phyloP scores from a whole-genome alignment of 768 basidiomycete species.

The Rhizopogon sp. region DNA sequence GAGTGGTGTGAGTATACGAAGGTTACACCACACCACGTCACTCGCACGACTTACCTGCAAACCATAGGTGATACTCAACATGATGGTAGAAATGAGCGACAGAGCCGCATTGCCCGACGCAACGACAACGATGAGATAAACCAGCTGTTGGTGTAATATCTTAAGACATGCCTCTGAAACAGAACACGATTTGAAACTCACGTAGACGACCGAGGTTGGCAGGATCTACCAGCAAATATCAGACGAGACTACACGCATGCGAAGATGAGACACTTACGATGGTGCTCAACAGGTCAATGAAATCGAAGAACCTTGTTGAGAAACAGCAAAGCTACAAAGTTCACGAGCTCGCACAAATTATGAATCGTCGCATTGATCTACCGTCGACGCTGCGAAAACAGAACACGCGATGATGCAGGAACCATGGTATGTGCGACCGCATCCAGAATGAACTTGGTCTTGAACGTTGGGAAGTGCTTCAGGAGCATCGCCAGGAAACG shows the following conservation, averaged over 20 bases:
- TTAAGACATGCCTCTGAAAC: conserved; percentile 1
- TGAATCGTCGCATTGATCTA: conserved; percentile 99
- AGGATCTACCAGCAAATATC: conserved; percentile 49
- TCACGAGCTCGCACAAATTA: conserved; percentile 87
- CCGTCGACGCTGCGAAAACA: conserved; percentile 89
- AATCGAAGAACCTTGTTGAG: conserved; percentile 94
- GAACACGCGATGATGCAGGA: conserved; percentile 80
- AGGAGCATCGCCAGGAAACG: conserved; percentile 91
- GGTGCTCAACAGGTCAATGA: conserved; percentile 86
- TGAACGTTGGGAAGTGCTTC: conserved; percentile 95
- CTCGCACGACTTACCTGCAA: conserved; percentile 54
- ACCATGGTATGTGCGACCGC: conserved; percentile 90
- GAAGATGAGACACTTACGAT: conserved; percentile 49
- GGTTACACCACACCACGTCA: background rate
- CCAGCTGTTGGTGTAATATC: conserved; percentile 39
- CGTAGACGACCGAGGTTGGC: conserved; percentile 87
- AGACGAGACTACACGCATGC: background rate
- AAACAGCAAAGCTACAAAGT: conserved; percentile 92
- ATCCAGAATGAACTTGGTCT: conserved; percentile 89
- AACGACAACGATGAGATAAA: conserved; percentile 83
- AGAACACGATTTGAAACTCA: conserved; percentile 34
- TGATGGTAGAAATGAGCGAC: conserved; percentile 70
- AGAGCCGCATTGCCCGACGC: conserved; percentile 46
- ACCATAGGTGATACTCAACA: conserved; percentile 91
- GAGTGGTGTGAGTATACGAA: background rate